Conservation (phyloP, 2,329 filamentous ascomycete species). For the Trichophyton simii region DNA sequence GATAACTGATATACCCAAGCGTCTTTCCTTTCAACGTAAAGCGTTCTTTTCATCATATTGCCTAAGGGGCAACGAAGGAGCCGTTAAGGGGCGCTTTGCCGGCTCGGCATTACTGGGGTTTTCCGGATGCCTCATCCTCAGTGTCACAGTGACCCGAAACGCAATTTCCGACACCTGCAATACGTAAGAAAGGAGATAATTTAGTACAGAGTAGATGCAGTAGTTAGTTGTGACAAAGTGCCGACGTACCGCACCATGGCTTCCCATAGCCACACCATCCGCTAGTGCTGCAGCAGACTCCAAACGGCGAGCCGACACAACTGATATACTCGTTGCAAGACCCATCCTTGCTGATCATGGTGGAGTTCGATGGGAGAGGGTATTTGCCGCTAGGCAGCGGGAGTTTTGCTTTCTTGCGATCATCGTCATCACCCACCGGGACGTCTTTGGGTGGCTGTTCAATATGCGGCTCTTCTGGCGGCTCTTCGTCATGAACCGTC, state of each 20-base stretch:
- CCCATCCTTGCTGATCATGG: conserved; percentile 12
- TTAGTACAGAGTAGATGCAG: background rate
- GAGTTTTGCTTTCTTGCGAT: background rate
- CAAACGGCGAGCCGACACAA: conserved; percentile 12
- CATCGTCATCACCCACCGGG: background rate
- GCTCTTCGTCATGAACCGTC: background rate
- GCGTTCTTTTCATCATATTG: background rate
- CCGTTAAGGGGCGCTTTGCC: background rate
- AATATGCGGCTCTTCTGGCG: background rate
- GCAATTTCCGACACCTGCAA: conserved; percentile 11
- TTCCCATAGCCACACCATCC: conserved; percentile 13
- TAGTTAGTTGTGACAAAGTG: background rate
- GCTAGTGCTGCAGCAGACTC: conserved; percentile 13
- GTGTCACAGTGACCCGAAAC: conserved; percentile 11
- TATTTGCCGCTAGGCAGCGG: background rate
- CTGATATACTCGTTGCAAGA: conserved; percentile 8
- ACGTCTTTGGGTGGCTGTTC: background rate
- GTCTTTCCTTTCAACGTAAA: no score
- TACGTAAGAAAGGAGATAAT: background rate
- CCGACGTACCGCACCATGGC: conserved; percentile 14
- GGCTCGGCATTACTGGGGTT: background rate
- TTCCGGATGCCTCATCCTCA: background rate
- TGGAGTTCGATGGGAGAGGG: background rate
- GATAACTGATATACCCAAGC: background rate
- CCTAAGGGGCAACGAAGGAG: no score